Conservation (phyloP, 2,329 filamentous ascomycete genomes). For the Ophiostoma piceae region DNA sequence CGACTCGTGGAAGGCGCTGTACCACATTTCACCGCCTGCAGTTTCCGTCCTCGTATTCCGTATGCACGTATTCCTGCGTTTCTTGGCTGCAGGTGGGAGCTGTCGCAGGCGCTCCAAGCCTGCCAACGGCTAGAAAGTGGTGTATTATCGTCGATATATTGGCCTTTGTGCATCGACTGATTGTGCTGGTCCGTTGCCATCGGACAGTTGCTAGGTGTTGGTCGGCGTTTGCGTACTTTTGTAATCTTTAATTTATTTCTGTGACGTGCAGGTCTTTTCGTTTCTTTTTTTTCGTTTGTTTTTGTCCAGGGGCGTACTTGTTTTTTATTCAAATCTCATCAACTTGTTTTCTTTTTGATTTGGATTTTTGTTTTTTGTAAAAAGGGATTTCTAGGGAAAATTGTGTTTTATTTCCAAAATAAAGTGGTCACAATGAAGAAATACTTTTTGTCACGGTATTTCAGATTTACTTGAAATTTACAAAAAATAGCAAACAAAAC, state of each 20-base stretch:
- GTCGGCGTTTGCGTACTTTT: not conserved
- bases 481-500: too few relatives aligned
- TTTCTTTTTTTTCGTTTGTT: not conserved
- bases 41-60: slow-evolving; percentile 19
- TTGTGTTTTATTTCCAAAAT: too few relatives aligned
- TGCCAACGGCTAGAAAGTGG: not conserved
- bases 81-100: slow-evolving; percentile 1
- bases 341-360: too few relatives aligned
- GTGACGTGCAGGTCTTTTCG: not conserved
- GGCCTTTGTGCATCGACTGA: not conserved
- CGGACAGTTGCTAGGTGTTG: slow-evolving; percentile 5
- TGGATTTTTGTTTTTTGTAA: too few relatives aligned
- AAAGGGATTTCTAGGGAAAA: too few relatives aligned
- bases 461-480: too few relatives aligned
- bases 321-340: too few relatives aligned
- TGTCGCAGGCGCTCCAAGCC: not conserved
- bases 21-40: slow-evolving; percentile 20
- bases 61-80: slow-evolving; percentile 6
- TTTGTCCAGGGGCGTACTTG: too few relatives aligned
- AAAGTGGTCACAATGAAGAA: too few relatives aligned
- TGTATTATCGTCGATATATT: not conserved
- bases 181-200: not conserved
- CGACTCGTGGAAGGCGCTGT: slow-evolving; percentile 16
- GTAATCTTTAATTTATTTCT: not conserved
- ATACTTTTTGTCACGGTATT: too few relatives aligned